phyloP scores from a whole-genome alignment of 2,329 filamentous ascomycete species.

The Aspergillus oerlinghausenensis region DNA sequence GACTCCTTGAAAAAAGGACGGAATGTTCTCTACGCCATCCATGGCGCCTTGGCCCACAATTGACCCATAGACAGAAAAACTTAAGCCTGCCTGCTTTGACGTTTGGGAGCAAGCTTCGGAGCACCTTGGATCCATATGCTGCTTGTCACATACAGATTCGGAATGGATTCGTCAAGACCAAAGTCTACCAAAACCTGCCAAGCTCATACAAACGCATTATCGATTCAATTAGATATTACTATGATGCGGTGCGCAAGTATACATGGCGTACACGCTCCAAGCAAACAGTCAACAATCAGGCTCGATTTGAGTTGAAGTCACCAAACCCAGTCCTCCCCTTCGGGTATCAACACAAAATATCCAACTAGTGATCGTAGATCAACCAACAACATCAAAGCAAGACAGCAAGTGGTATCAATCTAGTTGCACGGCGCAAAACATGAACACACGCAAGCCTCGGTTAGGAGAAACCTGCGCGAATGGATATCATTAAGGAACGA shows the following conservation, averaged over 20 bases:
- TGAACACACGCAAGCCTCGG: conserved; percentile 19
- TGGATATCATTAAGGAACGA: conserved; percentile 34
- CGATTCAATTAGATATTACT: conserved; percentile 38
- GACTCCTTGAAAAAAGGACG: too few relatives aligned
- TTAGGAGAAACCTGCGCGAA: conserved; percentile 26
- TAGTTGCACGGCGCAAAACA: conserved; percentile 26
- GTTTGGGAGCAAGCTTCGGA: too few relatives aligned
- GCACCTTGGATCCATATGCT: too few relatives aligned
- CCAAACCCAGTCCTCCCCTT: conserved; percentile 21
- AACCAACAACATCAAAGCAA: conserved; percentile 27
- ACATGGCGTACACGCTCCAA: conserved; percentile 17
- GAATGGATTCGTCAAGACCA: neutral
- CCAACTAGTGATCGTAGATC: conserved; percentile 20
- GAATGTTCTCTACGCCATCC: neutral
- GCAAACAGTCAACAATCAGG: conserved; percentile 21
- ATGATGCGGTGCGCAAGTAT: conserved; percentile 26
- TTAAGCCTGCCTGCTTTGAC: neutral
- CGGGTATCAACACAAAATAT: conserved; percentile 34
- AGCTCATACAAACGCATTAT: conserved; percentile 18
- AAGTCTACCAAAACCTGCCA: conserved; percentile 1
- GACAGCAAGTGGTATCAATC: conserved; percentile 36
- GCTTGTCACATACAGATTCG: neutral
- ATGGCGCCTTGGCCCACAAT: neutral
- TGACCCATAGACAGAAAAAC: neutral
- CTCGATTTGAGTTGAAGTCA: conserved; percentile 18